Base-by-base conservation (phyloP, 2,329 filamentous ascomycete species). In the Diplodia intermedia region DNA sequence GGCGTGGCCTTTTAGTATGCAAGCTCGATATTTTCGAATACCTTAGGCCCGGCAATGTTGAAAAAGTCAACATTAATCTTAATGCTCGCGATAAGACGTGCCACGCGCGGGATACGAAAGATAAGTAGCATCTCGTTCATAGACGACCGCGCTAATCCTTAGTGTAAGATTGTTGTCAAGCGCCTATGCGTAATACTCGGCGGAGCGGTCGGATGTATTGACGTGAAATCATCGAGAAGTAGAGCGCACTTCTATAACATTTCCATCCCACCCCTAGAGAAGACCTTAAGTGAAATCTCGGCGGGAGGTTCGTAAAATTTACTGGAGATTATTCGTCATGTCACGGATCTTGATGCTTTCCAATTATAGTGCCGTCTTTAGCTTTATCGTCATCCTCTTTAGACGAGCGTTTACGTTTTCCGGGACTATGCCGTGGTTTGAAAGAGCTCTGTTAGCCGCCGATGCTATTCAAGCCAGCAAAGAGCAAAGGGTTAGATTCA, bases 161-260 rank as follows among this genome's bases (percentile, higher is more conserved):
- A 5, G 7, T 8, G 2, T n/a, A 12, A 9, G 26, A 4, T 33
- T 33, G 15, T 57, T 20, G 3, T 53, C 50, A 11, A 57, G 33
- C 54, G 7, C n/a, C 8, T 40, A n/a, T n/a, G 20, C 36, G 5
- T 33, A 57, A 20, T 38, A 57, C 14, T 38, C 11, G 18, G 54
- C 33, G 33, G 40, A 57, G n/a, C 54, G 31, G 33, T 57, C 54
- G 3, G 54, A 38, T 18, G 40, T 57, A 33, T 57, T 38, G 20
- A 12, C 1, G 18, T 5, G n/a, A 6, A 57, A 57, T 33, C 33
- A 57, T 12, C n/a, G 9, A 2, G 33, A 40, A 12, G 36, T 33
- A 11, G 9, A 15, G 36, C 54, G 54, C 2, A 23, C n/a, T 15
- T 23, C 26, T 5, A 33, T 15, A 12, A 40, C 54, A 23, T 38